Evolutionary conservation across 176 grass and related monocot species (phyloP).

Genomic region (Dactylis glomerata): DNA sequence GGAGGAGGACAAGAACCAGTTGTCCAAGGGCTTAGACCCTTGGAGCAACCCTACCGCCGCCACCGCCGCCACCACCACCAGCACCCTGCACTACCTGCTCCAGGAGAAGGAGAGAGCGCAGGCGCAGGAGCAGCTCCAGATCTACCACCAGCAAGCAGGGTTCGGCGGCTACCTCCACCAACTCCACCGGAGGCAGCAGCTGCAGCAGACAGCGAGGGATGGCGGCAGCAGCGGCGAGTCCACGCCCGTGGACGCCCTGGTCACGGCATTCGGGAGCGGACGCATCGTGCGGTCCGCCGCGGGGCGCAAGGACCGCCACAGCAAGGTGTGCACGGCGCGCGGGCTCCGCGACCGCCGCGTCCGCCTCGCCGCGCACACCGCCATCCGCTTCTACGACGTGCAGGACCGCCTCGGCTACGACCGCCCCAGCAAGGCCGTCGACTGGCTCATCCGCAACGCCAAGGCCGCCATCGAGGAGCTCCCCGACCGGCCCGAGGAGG

Average conservation of each 20-base stretch:
- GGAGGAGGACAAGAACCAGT: slow-evolving; percentile 64
- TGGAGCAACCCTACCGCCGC: slow-evolving; percentile 51
- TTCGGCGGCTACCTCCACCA: slow-evolving; percentile 48
- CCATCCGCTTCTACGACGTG: slow-evolving; percentile 98
- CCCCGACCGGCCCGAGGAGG: slow-evolving; percentile 53
- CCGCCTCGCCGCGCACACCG: slow-evolving; percentile 88
- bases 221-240: slow-evolving; percentile 64
- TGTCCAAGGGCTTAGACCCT: slow-evolving; percentile 69
- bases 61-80: slow-evolving; percentile 28
- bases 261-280: slow-evolving; percentile 54
- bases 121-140: slow-evolving; percentile 46
- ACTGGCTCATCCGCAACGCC: slow-evolving; percentile 96
- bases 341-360: slow-evolving; percentile 88
- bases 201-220: background rate
- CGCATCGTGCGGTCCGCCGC: slow-evolving; percentile 94
- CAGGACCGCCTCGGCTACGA: slow-evolving; percentile 96
- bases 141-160: slow-evolving; percentile 51
- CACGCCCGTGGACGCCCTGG: slow-evolving; percentile 55
- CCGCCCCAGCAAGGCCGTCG: slow-evolving; percentile 97
- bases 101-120: slow-evolving; percentile 50
- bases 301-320: slow-evolving; percentile 93
- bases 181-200: slow-evolving; percentile 39
- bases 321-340: slow-evolving; percentile 91
- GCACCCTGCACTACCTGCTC: slow-evolving; percentile 56
- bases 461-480: slow-evolving; percentile 80